Conservation (phyloP, 176 grass and related monocot genomes). For the Oryza officinalis region DNA sequence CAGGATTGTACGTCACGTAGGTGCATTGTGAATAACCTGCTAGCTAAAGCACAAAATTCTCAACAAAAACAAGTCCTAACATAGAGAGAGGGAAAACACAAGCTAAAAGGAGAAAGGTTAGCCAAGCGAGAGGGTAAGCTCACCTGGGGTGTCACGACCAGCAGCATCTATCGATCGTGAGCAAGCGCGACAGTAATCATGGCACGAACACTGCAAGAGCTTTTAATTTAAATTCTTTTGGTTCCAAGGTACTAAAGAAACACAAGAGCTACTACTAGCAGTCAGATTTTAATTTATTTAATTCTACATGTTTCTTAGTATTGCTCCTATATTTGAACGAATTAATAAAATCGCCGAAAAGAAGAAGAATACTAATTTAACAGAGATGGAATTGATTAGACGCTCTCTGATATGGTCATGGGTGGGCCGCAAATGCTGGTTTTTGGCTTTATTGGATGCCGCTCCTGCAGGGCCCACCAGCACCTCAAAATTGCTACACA, state of each 20-base stretch:
- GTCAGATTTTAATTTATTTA: not conserved
- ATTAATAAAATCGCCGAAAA: not conserved
- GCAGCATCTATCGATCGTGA: not conserved
- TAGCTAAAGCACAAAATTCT: not conserved
- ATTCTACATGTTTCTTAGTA: not conserved
- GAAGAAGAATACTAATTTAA: not conserved
- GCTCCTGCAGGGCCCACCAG: constrained; percentile 2
- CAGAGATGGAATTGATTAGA: not conserved
- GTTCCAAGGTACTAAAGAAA: not conserved
- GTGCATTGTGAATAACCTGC: not conserved
- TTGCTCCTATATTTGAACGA: not conserved
- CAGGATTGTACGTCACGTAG: too few relatives aligned
- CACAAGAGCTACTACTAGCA: not conserved
- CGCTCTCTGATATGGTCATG: not conserved
- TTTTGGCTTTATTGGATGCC: constrained; percentile 33
- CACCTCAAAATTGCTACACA: not conserved
- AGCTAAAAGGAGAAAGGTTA: not conserved
- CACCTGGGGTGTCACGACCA: not conserved
- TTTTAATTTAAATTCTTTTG: not conserved
- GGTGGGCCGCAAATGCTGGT: constrained; percentile 15
- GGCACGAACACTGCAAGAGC: constrained; percentile 32
- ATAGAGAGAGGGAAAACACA: not conserved
- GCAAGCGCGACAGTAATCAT: constrained; percentile 45
- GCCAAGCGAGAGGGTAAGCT: constrained; percentile 15
- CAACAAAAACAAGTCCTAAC: not conserved